Evolutionary conservation across 1,139 yeast genomes (phyloP).

Genomic region (Blastobotrys illinoisensis): DNA sequence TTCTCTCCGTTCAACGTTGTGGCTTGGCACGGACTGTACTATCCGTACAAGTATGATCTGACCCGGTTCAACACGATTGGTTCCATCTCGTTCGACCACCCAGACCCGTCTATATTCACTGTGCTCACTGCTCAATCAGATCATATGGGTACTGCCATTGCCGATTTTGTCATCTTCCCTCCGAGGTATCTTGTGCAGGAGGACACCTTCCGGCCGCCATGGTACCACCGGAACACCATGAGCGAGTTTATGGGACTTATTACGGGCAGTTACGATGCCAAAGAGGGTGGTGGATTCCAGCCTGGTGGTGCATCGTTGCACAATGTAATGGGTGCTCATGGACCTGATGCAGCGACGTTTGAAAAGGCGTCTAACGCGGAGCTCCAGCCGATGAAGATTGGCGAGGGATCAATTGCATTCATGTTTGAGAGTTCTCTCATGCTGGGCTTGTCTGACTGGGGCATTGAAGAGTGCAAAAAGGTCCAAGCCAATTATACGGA

Average conservation of each 20-base stretch:
- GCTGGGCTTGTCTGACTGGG: conserved; percentile 24
- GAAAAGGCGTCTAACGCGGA: conserved; percentile 23
- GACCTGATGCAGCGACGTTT: conserved; percentile 27
- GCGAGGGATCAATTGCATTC: conserved; percentile 28
- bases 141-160: conserved; percentile 28
- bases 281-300: conserved; percentile 27
- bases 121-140: conserved; percentile 28
- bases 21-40: conserved; percentile 31
- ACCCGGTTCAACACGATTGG: conserved; percentile 27
- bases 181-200: conserved; percentile 32
- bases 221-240: conserved; percentile 30
- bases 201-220: conserved; percentile 31
- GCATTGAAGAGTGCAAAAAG: conserved; percentile 21
- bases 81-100: conserved; percentile 29
- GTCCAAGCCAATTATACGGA: conserved; percentile 23
- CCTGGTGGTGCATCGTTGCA: conserved; percentile 33
- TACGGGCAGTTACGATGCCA: conserved; percentile 28
- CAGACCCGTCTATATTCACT: conserved; percentile 29
- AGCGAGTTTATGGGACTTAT: conserved; percentile 32
- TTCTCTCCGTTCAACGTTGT: conserved; percentile 31
- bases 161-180: conserved; percentile 31
- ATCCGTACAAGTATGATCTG: conserved; percentile 31
- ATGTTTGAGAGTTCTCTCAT: conserved; percentile 27
- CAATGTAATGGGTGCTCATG: conserved; percentile 31
- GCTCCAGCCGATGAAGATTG: conserved; percentile 23